Evolutionary conservation across 2,329 filamentous ascomycete species (phyloP), one percentile per base, ranked within the genome.

Genomic region (Thielaviopsis euricoi): DNA sequence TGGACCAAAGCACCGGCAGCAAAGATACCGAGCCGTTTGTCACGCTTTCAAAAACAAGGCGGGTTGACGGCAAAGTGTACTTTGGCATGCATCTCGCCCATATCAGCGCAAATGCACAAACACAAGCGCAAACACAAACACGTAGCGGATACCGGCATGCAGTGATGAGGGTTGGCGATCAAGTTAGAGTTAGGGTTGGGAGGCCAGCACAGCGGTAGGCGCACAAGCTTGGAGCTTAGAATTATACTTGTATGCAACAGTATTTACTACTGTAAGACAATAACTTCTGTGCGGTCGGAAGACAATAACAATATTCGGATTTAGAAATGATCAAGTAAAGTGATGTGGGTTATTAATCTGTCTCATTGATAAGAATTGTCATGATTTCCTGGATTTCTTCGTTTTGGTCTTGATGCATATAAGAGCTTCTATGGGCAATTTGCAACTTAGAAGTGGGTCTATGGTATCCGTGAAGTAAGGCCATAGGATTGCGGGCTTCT

Each of bases 1-100:
- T 97, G 52, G 84, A 98, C 66, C 93, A 96, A 68, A 74, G 82
- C 52, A 95, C 85, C 13, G 89, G 83, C 0, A 76, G 82, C 62
- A 86, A 82, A 67, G 81, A 83, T 62, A 82, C 89, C 62, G 93
- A 97, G 68, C 93, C 93, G 0, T 95, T 93, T 66, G 80, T 86
- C 3, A 96, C 89, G 0, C 72, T 98, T 60, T 85, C 87, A 1
- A 95, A 94, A 73, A 95, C 88, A 12, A 80, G 93, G 63, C 80
- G 87, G 58, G 82, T 88, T 62, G 82, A 87, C 55, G 88, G 89
- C 1, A 89, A 89, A 69, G 85, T 96, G 2, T 86, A 86, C 64
- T 98, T 98, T 73, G 93, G 93, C 4, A 82, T 86, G 60, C 91
- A 98, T 62, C 82, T 84, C 79, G 75, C 75, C 26, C 76, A 80